Percentiles rank a stretch among this genome's conserved stretches.
phyloP scores from a whole-genome alignment of 345 rosid genomes.

The Arabidopsis suecica region DNA sequence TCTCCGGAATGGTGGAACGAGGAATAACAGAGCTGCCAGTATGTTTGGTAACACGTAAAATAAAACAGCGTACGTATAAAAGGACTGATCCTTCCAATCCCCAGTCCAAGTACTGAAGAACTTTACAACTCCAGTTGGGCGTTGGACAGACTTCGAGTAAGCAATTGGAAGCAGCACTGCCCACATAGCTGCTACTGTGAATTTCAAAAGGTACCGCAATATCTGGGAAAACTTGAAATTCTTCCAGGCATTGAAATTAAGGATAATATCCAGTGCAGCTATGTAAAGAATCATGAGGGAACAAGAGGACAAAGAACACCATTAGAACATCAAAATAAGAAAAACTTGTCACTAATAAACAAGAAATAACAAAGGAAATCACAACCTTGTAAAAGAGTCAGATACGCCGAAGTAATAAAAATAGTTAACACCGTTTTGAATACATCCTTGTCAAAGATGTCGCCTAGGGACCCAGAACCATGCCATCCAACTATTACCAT shows the following conservation, averaged over 20 bases:
- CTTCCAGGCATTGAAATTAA: conserved; percentile 83
- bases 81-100: conserved; percentile 68
- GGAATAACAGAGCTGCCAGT: conserved; percentile 74
- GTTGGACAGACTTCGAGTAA: conserved; percentile 75
- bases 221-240: conserved; percentile 78
- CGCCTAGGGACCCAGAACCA: conserved; percentile 70
- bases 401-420: conserved; percentile 85
- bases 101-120: conserved; percentile 69
- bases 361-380: conserved; percentile 10
- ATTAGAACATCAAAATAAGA: conserved; percentile 31
- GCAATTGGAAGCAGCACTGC: conserved; percentile 82
- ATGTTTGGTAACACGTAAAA: conserved; percentile 77
- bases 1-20: conserved; percentile 74
- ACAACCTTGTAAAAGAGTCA: conserved; percentile 83
- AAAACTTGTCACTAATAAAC: conserved; percentile 3
- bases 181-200: conserved; percentile 81
- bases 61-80: conserved; percentile 72
- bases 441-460: conserved; percentile 67
- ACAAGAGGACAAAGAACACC: conserved; percentile 4
- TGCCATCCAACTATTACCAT: conserved; percentile 93
- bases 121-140: conserved; percentile 72
- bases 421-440: conserved; percentile 74
- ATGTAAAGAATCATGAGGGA: conserved; percentile 34
- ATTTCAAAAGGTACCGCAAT: conserved; percentile 78
- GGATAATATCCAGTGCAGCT: conserved; percentile 87